phyloP scores from a whole-genome alignment of 169 alveolate species.

The Plasmodium knowlesi region DNA sequence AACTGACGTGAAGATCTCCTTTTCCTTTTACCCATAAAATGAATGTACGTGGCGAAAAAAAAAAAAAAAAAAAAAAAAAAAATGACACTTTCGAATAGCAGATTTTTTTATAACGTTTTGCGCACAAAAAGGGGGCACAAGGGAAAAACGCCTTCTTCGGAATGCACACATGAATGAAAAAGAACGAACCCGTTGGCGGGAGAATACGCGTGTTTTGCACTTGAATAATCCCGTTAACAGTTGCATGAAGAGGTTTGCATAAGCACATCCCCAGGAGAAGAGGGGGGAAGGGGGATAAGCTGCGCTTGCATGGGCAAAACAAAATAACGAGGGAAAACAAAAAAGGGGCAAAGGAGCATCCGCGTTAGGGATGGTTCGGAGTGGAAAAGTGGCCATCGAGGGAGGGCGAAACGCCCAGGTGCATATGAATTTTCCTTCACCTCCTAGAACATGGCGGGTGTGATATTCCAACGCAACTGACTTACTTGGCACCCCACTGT shows the following conservation, averaged over 20 bases:
- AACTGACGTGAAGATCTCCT: not conserved
- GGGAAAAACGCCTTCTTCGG: not conserved
- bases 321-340: not conserved
- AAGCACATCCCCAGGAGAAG: not conserved
- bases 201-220: not conserved
- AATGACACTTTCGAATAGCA: not conserved
- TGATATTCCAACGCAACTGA: not conserved
- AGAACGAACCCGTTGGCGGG: not conserved
- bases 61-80: not conserved
- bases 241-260: not conserved
- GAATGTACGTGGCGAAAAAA: not conserved
- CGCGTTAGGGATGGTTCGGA: not conserved
- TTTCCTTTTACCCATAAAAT: not conserved
- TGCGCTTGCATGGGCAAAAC: no score
- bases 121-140: not conserved
- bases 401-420: not conserved
- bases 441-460: not conserved
- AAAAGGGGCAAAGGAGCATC: not conserved
- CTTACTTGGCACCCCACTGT: not conserved
- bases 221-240: not conserved
- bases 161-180: conserved; percentile 15
- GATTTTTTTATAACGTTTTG: not conserved
- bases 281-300: no score
- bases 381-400: not conserved
- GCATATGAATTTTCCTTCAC: not conserved